Base-by-base conservation (phyloP, 1,284 basidiomycete genomes). In the Mycena citricolor region DNA sequence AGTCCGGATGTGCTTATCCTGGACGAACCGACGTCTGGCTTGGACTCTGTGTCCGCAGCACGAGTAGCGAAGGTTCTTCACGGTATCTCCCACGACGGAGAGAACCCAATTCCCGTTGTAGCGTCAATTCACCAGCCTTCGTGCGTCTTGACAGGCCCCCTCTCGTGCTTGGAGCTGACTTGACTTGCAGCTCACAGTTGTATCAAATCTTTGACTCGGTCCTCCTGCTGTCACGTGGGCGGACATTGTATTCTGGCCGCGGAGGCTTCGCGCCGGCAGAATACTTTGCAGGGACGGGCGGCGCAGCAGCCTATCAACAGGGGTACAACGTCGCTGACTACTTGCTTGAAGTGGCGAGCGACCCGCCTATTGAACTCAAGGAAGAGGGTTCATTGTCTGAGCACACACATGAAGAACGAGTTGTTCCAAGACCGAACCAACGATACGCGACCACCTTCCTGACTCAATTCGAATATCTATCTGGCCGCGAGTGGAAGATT, bases 261-360 rank as follows among this genome's bases (percentile, higher is more conserved):
- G 90, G 90, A 0, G 77, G 77, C 0, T 76, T 81, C 42, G 72
- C 74, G 1, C 84, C 87, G 0, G 77, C 73, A 1, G 73, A 79
- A 10, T 74, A 86, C 59, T 88, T 94, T 47, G 54, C 64, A 46
- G 76, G 52, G 42, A 35, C 52, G 1, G 66, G 60, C 1, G 47
- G 62, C 4, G 62, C 66, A 8, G 65, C 65, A 17, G 50, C 61
- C 12, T 73, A 66, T 38, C 71, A 69, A 10, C 69, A 79, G 31
- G 90, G 88, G 0, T 92, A 93, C 68, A 95, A 94, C 54, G 77
- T 94, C 13, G 92, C 92, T 0, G 92, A 97, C 62, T 87, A 91
- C 59, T 74, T 94, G 12, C 73, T 95, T 11, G 91, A 94, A 53
- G 74, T 94, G 36, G 90, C 91, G 1, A 86, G 79, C 54, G 80